phyloP scores from a whole-genome alignment of 1,139 yeast genomes.

The Cylindricascospora bacillispora region DNA sequence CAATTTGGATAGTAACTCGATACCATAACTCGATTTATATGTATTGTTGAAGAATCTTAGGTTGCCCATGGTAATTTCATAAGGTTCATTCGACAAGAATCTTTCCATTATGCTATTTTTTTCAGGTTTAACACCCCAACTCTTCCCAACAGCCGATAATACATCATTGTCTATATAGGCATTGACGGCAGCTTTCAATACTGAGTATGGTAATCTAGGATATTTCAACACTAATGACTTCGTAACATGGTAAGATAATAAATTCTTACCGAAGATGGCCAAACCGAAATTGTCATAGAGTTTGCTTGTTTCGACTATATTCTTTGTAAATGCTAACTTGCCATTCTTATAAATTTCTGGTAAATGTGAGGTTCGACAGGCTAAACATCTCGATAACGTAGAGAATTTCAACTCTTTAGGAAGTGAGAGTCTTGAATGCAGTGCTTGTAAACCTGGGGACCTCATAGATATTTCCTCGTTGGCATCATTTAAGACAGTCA shows the following conservation, averaged over 20 bases:
- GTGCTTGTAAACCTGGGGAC: slow-evolving; percentile 63
- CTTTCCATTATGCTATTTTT: slow-evolving; percentile 50
- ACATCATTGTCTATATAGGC: slow-evolving; percentile 58
- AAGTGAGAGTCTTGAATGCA: slow-evolving; percentile 61
- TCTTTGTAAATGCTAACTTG: slow-evolving; percentile 10
- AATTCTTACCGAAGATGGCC: slow-evolving; percentile 64
- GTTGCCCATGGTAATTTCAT: slow-evolving; percentile 49
- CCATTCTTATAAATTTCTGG: slow-evolving; percentile 9
- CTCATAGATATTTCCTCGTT: slow-evolving; percentile 37
- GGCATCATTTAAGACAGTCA: slow-evolving; percentile 17
- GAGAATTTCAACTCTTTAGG: slow-evolving; percentile 46
- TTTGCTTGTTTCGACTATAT: slow-evolving; percentile 29
- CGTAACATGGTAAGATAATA: slow-evolving; percentile 62
- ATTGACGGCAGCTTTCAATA: slow-evolving; percentile 62
- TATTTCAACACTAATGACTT: slow-evolving; percentile 62
- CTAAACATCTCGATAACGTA: slow-evolving; percentile 71
- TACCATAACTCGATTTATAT: slow-evolving; percentile 20
- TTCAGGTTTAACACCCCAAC: slow-evolving; percentile 87
- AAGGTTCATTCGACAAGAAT: slow-evolving; percentile 57
- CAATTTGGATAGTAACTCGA: slow-evolving; percentile 14
- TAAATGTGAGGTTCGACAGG: slow-evolving; percentile 34
- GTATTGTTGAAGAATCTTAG: slow-evolving; percentile 36
- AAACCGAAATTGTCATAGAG: slow-evolving; percentile 70
- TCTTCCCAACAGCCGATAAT: slow-evolving; percentile 49
- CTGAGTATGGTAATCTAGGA: slow-evolving; percentile 80